These are phyloP conservation scores for Colletotrichum noveboracense DNA, from an alignment of 2,329 filamentous ascomycete genomes.

Conservation along the genomic window DNA sequence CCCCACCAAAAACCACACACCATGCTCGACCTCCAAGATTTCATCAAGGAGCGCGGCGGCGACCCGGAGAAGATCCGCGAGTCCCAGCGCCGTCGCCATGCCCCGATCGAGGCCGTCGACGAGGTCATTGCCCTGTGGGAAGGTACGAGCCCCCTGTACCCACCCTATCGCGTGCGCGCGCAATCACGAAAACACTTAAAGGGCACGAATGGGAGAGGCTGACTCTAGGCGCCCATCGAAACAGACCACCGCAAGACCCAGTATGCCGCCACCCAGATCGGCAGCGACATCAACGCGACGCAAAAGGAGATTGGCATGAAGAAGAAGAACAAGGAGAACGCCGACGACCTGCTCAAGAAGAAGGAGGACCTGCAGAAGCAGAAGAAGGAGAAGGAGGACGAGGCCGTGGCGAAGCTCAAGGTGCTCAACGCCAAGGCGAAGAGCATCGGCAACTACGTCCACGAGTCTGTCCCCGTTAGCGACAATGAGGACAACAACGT, in stretches of 20 bases:
- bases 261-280: constrained; percentile 80
- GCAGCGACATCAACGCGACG: constrained; percentile 83
- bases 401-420: constrained; percentile 69
- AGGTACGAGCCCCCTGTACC: background rate
- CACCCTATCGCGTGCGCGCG: constrained; percentile 49
- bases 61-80: constrained; percentile 92
- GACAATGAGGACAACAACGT: constrained; percentile 87
- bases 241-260: constrained; percentile 54
- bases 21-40: constrained; percentile 81
- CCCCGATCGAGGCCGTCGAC: constrained; percentile 84
- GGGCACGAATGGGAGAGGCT: background rate
- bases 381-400: constrained; percentile 80
- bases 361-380: constrained; percentile 80
- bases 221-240: background rate
- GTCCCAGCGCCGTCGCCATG: constrained; percentile 83
- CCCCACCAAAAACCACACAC: background rate
- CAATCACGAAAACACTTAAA: background rate
- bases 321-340: constrained; percentile 95
- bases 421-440: constrained; percentile 77
- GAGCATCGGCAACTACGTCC: constrained; percentile 89
- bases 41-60: constrained; percentile 86
- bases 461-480: constrained; percentile 83
- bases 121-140: constrained; percentile 82
- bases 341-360: constrained; percentile 77
- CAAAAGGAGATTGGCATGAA: constrained; percentile 91